Evolutionary conservation across 2,329 filamentous ascomycete species (phyloP).

Genomic region (Aspergillus sojae): DNA sequence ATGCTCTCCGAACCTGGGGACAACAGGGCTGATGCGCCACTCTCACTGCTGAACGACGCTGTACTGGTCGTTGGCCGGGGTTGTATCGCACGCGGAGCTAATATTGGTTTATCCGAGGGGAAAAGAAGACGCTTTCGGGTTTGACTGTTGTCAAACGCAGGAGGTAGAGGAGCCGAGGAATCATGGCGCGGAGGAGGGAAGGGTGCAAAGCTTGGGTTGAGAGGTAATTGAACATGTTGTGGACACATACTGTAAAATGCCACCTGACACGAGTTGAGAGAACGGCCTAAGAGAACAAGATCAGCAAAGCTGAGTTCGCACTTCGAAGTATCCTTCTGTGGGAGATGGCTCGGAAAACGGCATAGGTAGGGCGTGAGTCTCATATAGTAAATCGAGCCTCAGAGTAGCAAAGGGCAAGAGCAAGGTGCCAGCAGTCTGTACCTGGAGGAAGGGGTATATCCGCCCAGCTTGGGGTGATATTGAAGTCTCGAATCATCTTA

Average conservation of each 20-base stretch:
- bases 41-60: constrained; percentile 38
- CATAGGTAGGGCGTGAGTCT: constrained; percentile 3
- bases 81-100: constrained; percentile 42
- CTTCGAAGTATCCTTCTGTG: neutral
- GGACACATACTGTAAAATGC: constrained; percentile 39
- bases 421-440: constrained; percentile 29
- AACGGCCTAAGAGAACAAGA: constrained; percentile 35
- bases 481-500: constrained; percentile 41
- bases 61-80: constrained; percentile 40
- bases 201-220: constrained; percentile 17
- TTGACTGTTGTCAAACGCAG: constrained; percentile 28
- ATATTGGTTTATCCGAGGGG: constrained; percentile 31
- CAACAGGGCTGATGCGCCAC: constrained; percentile 35
- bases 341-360: neutral
- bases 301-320: constrained; percentile 17
- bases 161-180: constrained; percentile 21
- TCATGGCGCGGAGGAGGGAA: constrained; percentile 28
- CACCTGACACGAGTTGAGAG: constrained; percentile 41
- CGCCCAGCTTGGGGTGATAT: constrained; percentile 40
- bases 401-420: constrained; percentile 5
- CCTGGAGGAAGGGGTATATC: constrained; percentile 48
- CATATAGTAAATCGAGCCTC: neutral
- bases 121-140: constrained; percentile 37
- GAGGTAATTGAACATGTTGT: constrained; percentile 23
- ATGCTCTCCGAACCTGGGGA: constrained; percentile 36